phyloP scores from a whole-genome alignment of 345 rosid species.

The Populus alba region DNA sequence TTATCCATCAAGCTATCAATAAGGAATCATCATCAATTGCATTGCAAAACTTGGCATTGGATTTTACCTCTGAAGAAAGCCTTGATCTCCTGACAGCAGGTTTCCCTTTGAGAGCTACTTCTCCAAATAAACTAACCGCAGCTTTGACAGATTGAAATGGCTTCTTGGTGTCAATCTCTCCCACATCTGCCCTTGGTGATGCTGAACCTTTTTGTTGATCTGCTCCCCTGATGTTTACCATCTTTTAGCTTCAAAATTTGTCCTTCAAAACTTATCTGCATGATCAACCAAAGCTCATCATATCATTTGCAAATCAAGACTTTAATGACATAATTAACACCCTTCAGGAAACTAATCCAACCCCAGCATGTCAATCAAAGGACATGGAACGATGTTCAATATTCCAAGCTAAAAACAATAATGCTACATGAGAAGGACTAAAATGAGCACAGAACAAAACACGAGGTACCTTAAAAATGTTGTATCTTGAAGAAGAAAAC shows the following conservation, averaged over 20 bases:
- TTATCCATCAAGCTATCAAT: neutral
- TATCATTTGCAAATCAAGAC: neutral
- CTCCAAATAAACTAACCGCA: slow-evolving; percentile 81
- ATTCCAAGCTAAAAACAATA: too few species aligned
- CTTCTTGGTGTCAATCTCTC: slow-evolving; percentile 93
- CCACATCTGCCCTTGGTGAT: slow-evolving; percentile 56
- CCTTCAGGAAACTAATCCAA: neutral
- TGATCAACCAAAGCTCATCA: neutral
- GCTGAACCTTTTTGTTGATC: slow-evolving; percentile 17
- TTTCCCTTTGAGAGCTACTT: slow-evolving; percentile 47
- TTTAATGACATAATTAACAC: neutral
- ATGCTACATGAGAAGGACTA: neutral
- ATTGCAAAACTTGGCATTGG: neutral
- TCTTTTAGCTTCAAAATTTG: slow-evolving; percentile 15
- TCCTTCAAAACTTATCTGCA: slow-evolving; percentile 3
- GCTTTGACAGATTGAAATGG: slow-evolving; percentile 94
- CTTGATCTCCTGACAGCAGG: slow-evolving; percentile 23
- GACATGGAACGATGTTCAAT: neutral
- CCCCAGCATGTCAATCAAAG: neutral
- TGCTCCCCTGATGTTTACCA: slow-evolving; percentile 45
- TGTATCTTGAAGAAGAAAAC: neutral
- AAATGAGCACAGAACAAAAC: neutral
- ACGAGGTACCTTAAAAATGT: neutral
- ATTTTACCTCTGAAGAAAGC: slow-evolving; percentile 41
- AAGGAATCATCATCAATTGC: neutral